phyloP scores from a whole-genome alignment of 306 rosid species.

The Cucurbita moschata region DNA sequence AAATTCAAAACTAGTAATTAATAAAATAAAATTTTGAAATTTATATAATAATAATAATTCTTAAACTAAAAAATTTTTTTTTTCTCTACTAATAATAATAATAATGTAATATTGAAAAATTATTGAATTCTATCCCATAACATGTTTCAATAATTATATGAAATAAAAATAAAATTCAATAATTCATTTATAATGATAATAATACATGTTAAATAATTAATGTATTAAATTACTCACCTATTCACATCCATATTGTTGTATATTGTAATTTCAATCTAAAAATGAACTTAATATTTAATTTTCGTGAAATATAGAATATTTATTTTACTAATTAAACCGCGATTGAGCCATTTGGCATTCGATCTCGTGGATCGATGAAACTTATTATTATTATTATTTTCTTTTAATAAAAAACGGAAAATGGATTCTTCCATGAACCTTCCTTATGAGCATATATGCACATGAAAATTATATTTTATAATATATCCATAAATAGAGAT shows the following conservation, averaged over 20 bases:
- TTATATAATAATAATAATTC: too few species aligned
- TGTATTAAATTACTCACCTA: neutral
- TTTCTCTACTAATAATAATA: neutral
- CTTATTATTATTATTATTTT: neutral
- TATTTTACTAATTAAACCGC: too few species aligned
- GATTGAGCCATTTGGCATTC: neutral
- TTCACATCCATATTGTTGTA: neutral
- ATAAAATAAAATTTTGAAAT: neutral
- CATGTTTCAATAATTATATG: neutral
- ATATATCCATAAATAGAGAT: neutral
- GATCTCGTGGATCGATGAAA: neutral
- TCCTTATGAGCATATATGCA: conserved; percentile 6
- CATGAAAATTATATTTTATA: conserved; percentile 2
- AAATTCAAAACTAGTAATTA: neutral
- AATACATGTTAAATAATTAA: neutral
- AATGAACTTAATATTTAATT: neutral
- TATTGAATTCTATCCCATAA: neutral
- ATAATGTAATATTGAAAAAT: neutral
- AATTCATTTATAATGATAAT: neutral
- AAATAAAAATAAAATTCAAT: neutral
- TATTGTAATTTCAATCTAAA: neutral
- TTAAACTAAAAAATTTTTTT: too few species aligned
- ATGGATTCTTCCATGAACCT: conserved; percentile 12
- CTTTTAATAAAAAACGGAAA: neutral
- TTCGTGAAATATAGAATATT: too few species aligned